phyloP scores from a whole-genome alignment of 2,329 filamentous ascomycete species.

The Hirsutella thompsonii region DNA sequence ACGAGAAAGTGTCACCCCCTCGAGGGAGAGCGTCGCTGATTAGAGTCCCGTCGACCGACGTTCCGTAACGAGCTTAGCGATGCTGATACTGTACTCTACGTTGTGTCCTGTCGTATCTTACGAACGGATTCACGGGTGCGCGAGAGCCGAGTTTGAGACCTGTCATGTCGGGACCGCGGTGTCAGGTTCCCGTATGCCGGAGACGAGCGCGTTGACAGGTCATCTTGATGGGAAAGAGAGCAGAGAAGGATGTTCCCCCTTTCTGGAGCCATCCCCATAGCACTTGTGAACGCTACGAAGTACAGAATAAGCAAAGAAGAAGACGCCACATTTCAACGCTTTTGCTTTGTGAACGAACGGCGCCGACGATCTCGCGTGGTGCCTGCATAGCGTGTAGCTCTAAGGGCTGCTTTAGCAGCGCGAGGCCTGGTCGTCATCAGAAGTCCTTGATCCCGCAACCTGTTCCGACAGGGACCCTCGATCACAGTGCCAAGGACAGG shows the following conservation, averaged over 20 bases:
- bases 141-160: neutral
- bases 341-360: neutral
- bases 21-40: neutral
- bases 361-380: constrained; percentile 1
- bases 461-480: neutral
- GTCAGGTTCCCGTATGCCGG: neutral
- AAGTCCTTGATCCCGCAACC: neutral
- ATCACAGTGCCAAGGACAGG: neutral
- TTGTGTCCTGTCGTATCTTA: neutral
- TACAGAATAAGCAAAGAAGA: neutral
- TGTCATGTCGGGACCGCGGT: constrained; percentile 1
- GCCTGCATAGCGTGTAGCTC: neutral
- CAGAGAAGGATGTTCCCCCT: neutral
- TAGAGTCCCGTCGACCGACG: neutral
- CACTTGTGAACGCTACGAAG: neutral
- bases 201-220: neutral
- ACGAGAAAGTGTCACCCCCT: neutral
- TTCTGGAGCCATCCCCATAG: neutral
- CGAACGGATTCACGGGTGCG: neutral
- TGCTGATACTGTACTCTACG: neutral
- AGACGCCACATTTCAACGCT: neutral
- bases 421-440: neutral
- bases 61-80: too few relatives aligned
- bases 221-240: neutral
- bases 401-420: neutral